Evolutionary conservation across 441 rosid genomes (phyloP), one percentile per base, ranked within the genome.

Genomic region (Flueggea neowawraea): DNA sequence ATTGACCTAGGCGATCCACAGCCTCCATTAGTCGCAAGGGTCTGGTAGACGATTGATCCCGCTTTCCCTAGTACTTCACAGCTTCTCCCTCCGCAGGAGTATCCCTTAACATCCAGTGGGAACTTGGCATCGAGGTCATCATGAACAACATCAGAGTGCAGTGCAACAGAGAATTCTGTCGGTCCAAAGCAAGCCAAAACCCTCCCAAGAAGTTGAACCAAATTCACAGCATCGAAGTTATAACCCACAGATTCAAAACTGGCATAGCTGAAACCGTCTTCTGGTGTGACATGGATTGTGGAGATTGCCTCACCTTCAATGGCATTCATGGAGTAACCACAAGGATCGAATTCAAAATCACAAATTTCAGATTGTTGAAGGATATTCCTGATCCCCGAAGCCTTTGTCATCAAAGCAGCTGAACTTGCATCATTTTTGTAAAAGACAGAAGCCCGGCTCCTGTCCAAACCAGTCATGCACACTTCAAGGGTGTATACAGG

Each of bases 401-500:
- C 63, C 11, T 69, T 47, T 12, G 91, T 88, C 94, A 86, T 88
- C 39, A 51, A 64, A 54, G 80, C 73, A 6, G 91, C 93, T 3
- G 85, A 78, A 51, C 61, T 67, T 0, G 80, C 65, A n/a, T 76
- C 62, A 5, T 67, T 58, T 75, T 4, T 84, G n/a, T n/a, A n/a
- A n/a, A n/a, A n/a, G n/a, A 88, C 85, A 7, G 86, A 80, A 43
- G 90, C 91, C 52, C 55, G 65, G 15, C 73, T 73, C 70, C 68
- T 76, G 72, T 88, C 84, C 69, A 88, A 52, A 12, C 89, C 90
- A 64, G 97, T 91, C 96, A 91, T 79, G 76, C 96, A 91, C 89
- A 91, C 88, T 84, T 91, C 96, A 9, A 88, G 58, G 12, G 97
- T 83, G 72, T 80, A 78, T 51, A 78, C 70, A 10, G 82, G 73